Base-by-base conservation (phyloP, 179 eudicot genomes). In the Beta macrorhiza region DNA sequence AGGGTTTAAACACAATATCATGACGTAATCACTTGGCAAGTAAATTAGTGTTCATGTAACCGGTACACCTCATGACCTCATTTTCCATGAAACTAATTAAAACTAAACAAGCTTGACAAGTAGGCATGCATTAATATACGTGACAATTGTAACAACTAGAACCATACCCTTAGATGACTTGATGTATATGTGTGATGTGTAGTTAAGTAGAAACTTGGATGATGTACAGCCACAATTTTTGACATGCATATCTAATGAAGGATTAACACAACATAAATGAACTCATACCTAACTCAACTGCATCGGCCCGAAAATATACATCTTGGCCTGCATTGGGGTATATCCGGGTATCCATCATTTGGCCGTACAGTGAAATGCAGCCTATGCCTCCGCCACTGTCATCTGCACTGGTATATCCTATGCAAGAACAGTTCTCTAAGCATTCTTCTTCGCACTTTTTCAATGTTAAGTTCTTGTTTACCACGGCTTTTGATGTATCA, bases 361-460 rank as follows among this genome's bases (percentile, higher is more conserved):
- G 78, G 0, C 78, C 89, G 37, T 32, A 78, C 76, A 87, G 77
- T 3, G 76, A 51, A 16, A 86, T 74, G 78, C 92, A 89, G 58
- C 87, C 89, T 10, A 68, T 51, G n/a, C 84, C 86, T n/a, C 64
- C 56, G 42, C 51, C 63, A n/a, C 44, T 78, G 47, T 81, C 80
- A 53, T 82, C 82, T 8, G 86, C 84, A 56, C 69, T 71, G 5
- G 89, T 80, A 70, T 87, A 90, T 0, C 85, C 93, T 11, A 72
- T 71, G 78, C 93, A 90, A 12, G 85, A 74, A 70, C 93, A 90
- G 74, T 83, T 90, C 57, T 73, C 83, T 79, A 84, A 70, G 81
- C 92, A 89, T 25, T 79, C 84, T 56, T 59, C 25, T 75, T 62
- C 64, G 5, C 92, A 88, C 13, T 88, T 78, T 70, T 89, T 77